Base-by-base conservation (phyloP, 805 yeast genomes). In the Danielozyma ontarioensis region DNA sequence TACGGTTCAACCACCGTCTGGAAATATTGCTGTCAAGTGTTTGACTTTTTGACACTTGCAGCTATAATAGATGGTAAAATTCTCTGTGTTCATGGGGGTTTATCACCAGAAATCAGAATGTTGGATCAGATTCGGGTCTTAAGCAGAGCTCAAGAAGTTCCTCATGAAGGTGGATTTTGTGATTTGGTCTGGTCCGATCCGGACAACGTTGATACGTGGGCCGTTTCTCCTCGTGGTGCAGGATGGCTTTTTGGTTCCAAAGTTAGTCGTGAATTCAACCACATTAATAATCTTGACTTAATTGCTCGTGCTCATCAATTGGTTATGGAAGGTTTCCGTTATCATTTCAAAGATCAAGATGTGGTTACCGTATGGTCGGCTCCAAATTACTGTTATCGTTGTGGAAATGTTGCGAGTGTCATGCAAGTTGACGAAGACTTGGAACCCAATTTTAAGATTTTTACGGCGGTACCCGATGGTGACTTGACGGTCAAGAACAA, bases 321-420 rank as follows among this genome's bases (percentile, higher is more conserved):
- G 58, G 97, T 93, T 14, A 94, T 93, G 96, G 98, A 90, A 57
- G 98, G 98, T 2, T 90, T 87, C 71, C 76, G 90, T 46, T 93
- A 89, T 57, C 97, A 93, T 63, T 93, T 93, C 66, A 87, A 88
- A 41, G 96, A 90, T 45, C 86, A 88, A 51, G 95, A 86, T 53
- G 97, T 90, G 33, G 98, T 90, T 24, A 90, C 98, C 1, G 97
- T 90, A 24, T 90, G 97, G 97, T 79, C 89, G 8, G 97, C 97
- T 13, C 97, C 97, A 29, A 89, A 89, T 59, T 89, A 89, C 64
- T 89, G 97, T 65, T 90, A 90, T 62, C 72, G 97, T 52, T 90
- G 97, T 66, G 98, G 98, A 38, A 90, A 90, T 55, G 97, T 90
- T 32, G 98, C 98, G 19, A 83, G 95, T 70, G 96, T 90, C 13